Base-by-base conservation (phyloP, 2,329 filamentous ascomycete genomes). In the Xylaria sp. region DNA sequence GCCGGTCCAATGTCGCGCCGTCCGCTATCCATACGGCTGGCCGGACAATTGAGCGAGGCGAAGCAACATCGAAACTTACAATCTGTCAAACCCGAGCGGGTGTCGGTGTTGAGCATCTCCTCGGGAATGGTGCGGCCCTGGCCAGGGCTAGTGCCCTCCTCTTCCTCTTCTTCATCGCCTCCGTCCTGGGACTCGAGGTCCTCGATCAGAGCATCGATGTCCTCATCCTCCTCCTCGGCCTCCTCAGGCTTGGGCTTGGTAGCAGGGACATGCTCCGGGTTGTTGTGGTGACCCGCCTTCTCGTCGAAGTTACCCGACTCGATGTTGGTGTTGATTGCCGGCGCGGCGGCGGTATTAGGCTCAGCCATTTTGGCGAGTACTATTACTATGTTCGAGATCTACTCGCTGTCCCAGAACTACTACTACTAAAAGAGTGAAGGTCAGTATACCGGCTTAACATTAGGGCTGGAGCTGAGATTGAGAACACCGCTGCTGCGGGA, bases 181-280 rank as follows among this genome's bases (percentile, higher is more conserved):
- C 90, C 92, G 80, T 96, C 93, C 75, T 93, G 85, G 48, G 90
- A 93, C 82, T 96, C 91, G 73, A 97, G 90, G 76, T 96, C 93
- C 80, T 94, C 91, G 73, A 97, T 97, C 76, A 97, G 86, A 76
- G 90, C 89, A 78, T 97, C 92, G 73, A 97, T 93, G 79, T 95
- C 91, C 82, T 93, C 91, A 75, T 93, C 91, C 53, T 92, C 91
- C 25, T 94, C 91, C 57, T 91, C 90, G 45, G 90, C 89, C 34
- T 86, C 87, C 50, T 81, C 82, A 25, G 76, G 78, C 76, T 82
- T 83, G 67, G 77, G 75, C 75, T 81, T 80, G 76, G 79, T 79
- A 67, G 78, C 70, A 48, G 79, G 71, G 46, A 77, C 71, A 55
- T 78, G 73, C 45, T 76, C 75, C 68, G 79, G 76, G 66, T 80